Base-by-base conservation (phyloP, 2,329 filamentous ascomycete species). In the Penicillium polonicum region DNA sequence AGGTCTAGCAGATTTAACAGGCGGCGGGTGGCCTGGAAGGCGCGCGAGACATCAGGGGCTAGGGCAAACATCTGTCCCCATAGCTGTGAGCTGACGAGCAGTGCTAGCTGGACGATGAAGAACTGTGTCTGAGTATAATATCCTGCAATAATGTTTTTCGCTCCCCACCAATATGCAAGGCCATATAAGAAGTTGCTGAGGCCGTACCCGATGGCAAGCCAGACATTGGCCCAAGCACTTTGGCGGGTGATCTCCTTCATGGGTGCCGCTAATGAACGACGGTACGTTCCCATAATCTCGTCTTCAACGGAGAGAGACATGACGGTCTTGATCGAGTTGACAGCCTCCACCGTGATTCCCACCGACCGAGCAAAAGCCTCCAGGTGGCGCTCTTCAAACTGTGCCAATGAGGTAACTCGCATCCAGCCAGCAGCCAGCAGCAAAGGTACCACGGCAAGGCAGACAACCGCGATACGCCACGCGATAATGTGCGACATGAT, bases 111-210 rank as follows among this genome's bases (percentile, higher is more conserved):
- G 6, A 91, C 86, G 64, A 90, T 88, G 70, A 91, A 87, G 74
- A 91, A 92, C 53, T 84, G 74, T n/a, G 88, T 82, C 35, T 85
- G 83, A 39, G 82, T 82, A 63, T 88, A 88, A 55, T 84, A 74
- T 7, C 88, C 88, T 36, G 81, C 79, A 50, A 86, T 82, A 59
- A 91, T 89, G 60, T 85, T 83, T 63, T 83, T 87, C 0, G 88
- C 82, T 2, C 88, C 89, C 88, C 88, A 92, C 87, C 88, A 92
- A 72, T 90, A 91, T 0, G 88, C 86, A 53, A 92, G 82, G 0
- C 87, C 86, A 67, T 91, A 89, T 29, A 90, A 83, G 48, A 89
- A 79, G 66, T 87, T 88, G 23, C 85, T 82, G 4, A 76, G 54
- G 45, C 70, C 69, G 45, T 76, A 77, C 2, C 74, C 72, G 45